phyloP scores from a whole-genome alignment of 768 basidiomycete genomes.

The Podaxis sp. region DNA sequence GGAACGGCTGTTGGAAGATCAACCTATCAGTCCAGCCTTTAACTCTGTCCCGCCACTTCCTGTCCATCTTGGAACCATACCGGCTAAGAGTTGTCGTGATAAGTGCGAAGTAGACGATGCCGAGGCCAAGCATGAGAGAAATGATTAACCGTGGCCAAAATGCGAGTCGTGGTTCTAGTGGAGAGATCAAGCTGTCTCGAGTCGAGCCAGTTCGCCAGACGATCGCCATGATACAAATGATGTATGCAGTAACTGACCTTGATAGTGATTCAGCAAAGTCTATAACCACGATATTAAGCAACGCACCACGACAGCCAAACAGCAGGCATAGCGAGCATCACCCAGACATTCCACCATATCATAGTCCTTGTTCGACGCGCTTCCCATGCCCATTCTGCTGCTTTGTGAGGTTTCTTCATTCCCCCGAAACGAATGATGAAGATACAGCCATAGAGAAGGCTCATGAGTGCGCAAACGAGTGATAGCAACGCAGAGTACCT shows the following conservation, averaged over 20 bases:
- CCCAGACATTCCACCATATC: conserved; percentile 65
- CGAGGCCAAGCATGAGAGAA: conserved; percentile 47
- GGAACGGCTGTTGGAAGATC: conserved; percentile 11
- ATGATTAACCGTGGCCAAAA: conserved; percentile 42
- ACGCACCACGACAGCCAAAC: conserved; percentile 62
- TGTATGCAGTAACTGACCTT: conserved; percentile 62
- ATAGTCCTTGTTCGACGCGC: conserved; percentile 35
- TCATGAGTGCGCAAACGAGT: conserved; percentile 58
- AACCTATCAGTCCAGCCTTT: conserved; percentile 22
- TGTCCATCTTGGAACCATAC: conserved; percentile 47
- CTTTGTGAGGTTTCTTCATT: conserved; percentile 65
- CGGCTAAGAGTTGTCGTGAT: conserved; percentile 52
- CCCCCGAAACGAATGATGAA: conserved; percentile 64
- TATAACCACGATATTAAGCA: neutral
- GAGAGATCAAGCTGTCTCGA: conserved; percentile 24
- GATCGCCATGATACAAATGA: conserved; percentile 56
- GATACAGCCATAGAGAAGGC: conserved; percentile 61
- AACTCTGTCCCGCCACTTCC: conserved; percentile 29
- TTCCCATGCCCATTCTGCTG: conserved; percentile 65
- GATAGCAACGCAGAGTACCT: conserved; percentile 59
- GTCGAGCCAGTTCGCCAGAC: conserved; percentile 55
- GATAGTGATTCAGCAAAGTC: neutral
- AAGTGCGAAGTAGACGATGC: conserved; percentile 49
- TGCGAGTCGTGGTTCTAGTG: conserved; percentile 28
- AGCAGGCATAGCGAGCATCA: conserved; percentile 62